These are phyloP conservation scores for Didymella glomerata DNA, from an alignment of 2,329 filamentous ascomycete species.

Conservation along the genomic window DNA sequence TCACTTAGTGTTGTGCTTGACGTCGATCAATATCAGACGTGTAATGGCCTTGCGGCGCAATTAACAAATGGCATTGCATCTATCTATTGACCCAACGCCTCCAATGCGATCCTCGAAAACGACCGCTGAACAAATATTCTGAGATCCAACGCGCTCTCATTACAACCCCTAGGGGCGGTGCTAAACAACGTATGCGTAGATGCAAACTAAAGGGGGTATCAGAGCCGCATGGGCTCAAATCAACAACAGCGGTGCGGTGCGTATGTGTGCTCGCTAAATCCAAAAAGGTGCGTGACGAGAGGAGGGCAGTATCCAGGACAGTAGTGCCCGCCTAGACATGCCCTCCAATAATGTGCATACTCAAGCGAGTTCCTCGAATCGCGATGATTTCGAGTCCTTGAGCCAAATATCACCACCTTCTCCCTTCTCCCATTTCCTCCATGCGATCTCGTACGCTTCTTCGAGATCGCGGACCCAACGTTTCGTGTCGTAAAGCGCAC, in stretches of 20 bases:
- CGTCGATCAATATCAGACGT: no score
- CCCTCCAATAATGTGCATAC: neutral
- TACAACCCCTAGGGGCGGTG: slow-evolving; percentile 12
- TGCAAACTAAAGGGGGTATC: slow-evolving; percentile 19
- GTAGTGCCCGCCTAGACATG: slow-evolving; percentile 1
- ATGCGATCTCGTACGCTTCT: slow-evolving; percentile 85
- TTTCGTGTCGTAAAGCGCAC: slow-evolving; percentile 87
- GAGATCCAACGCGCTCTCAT: slow-evolving; percentile 8
- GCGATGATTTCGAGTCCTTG: slow-evolving; percentile 23
- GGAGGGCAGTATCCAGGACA: slow-evolving; percentile 14
- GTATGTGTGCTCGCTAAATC: slow-evolving; percentile 26
- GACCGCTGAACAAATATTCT: neutral
- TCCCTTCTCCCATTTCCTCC: slow-evolving; percentile 85
- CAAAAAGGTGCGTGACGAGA: slow-evolving; percentile 6
- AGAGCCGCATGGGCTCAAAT: slow-evolving; percentile 16
- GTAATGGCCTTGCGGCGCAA: no score
- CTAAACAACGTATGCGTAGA: slow-evolving; percentile 14
- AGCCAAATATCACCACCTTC: slow-evolving; percentile 95
- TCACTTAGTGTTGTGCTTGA: no score
- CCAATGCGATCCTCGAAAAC: neutral
- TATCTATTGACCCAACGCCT: slow-evolving; percentile 5
- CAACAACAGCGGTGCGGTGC: slow-evolving; percentile 15
- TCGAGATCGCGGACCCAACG: slow-evolving; percentile 93
- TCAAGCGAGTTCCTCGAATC: slow-evolving; percentile 10
- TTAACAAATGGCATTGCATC: neutral